Conservation (phyloP, 176 grass and related monocot species). For the Musa itinerans region DNA sequence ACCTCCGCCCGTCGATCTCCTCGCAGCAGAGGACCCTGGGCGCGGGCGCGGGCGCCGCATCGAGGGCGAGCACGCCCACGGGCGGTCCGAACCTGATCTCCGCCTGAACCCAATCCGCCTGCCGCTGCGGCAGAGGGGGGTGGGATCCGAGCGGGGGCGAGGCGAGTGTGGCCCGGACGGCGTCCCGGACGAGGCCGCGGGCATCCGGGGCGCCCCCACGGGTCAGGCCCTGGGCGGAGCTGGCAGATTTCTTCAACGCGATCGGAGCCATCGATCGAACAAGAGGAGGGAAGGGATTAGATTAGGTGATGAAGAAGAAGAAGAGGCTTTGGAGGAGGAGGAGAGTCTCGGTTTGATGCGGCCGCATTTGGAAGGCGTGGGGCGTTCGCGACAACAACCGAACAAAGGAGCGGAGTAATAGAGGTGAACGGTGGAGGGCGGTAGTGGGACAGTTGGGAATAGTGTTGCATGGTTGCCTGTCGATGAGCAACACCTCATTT, state of each 20-base stretch:
- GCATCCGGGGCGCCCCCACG: slow-evolving; percentile 32
- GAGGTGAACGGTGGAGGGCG: too few species aligned
- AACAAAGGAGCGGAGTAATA: too few species aligned
- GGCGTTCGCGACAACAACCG: too few species aligned
- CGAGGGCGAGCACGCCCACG: slow-evolving; percentile 15
- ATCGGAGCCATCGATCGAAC: slow-evolving; percentile 42
- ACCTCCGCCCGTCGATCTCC: slow-evolving; percentile 82
- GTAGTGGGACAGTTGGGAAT: too few species aligned
- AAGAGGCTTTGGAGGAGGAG: background rate
- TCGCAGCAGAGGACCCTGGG: slow-evolving; percentile 76
- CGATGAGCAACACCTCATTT: too few species aligned
- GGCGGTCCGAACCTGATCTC: slow-evolving; percentile 30
- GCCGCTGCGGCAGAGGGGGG: background rate
- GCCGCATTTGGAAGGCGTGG: background rate
- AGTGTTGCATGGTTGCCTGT: too few species aligned
- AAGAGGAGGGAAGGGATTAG: background rate
- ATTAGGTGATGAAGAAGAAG: background rate
- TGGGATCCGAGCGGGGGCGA: background rate
- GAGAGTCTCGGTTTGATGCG: background rate
- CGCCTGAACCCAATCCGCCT: slow-evolving; percentile 2
- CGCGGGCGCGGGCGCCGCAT: slow-evolving; percentile 7
- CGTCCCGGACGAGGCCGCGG: slow-evolving; percentile 53
- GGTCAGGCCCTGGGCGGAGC: slow-evolving; percentile 46
- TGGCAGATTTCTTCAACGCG: slow-evolving; percentile 43
- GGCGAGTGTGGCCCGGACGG: slow-evolving; percentile 35